These are phyloP conservation scores for Saccharomycopsis vini DNA, from an alignment of 805 yeast genomes.

Conservation along the genomic window DNA sequence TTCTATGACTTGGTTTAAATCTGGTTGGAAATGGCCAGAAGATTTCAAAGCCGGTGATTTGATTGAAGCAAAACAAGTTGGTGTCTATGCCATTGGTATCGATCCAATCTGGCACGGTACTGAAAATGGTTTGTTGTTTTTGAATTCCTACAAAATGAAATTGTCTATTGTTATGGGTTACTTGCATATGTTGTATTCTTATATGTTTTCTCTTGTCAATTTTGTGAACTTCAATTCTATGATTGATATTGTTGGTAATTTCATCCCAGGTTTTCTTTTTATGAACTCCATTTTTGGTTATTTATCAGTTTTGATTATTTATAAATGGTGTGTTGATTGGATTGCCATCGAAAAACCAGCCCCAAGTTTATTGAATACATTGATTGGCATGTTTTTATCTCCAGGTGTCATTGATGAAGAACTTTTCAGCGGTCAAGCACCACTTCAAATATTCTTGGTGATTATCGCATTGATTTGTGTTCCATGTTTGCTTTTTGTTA, in stretches of 20 bases:
- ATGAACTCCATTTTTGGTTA: conserved; percentile 75
- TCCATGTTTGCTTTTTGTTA: conserved; percentile 62
- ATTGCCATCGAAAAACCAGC: conserved; percentile 50
- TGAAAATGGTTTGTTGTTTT: conserved; percentile 58
- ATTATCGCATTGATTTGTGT: conserved; percentile 57
- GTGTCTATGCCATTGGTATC: conserved; percentile 53
- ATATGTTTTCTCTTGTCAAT: conserved; percentile 58
- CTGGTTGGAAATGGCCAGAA: conserved; percentile 64
- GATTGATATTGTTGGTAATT: conserved; percentile 64
- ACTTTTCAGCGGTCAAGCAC: conserved; percentile 55
- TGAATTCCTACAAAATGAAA: conserved; percentile 73
- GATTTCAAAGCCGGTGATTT: conserved; percentile 41
- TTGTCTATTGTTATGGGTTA: conserved; percentile 69
- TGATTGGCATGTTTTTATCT: conserved; percentile 65
- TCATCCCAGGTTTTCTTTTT: conserved; percentile 63
- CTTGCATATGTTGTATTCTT: conserved; percentile 66
- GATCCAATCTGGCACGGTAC: conserved; percentile 79
- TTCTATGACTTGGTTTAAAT: conserved; percentile 55
- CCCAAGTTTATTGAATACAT: conserved; percentile 66
- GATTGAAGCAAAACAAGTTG: conserved; percentile 39
- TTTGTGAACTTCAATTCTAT: conserved; percentile 45
- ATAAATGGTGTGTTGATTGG: conserved; percentile 74
- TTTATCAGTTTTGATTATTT: conserved; percentile 53
- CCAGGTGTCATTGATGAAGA: conserved; percentile 64
- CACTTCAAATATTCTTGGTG: conserved; percentile 49